Evolutionary conservation across 2,329 filamentous ascomycete species (phyloP).

Genomic region (Colletotrichum sp.): DNA sequence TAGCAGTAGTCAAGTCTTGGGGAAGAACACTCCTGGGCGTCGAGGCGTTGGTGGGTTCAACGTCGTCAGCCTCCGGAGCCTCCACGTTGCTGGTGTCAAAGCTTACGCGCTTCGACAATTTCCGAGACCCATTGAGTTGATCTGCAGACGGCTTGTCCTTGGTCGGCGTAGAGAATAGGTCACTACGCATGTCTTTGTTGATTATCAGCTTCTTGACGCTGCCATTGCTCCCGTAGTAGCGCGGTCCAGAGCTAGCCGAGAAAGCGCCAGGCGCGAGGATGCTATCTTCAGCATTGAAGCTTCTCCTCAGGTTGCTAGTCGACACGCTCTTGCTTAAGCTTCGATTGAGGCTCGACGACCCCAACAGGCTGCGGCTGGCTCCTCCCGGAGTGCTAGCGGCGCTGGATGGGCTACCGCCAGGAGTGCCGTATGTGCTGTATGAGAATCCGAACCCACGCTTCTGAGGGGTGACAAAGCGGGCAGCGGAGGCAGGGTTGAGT

Average conservation of each 20-base stretch:
- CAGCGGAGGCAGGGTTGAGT: conserved; percentile 80
- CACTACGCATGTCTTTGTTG: conserved; percentile 82
- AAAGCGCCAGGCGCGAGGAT: conserved; percentile 87
- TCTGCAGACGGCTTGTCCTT: conserved; percentile 53
- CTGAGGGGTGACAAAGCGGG: conserved; percentile 81
- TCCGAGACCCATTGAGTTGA: conserved; percentile 48
- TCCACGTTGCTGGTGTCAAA: conserved; percentile 75
- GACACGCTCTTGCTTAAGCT: conserved; percentile 87
- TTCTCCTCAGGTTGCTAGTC: conserved; percentile 82
- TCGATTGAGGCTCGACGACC: conserved; percentile 68
- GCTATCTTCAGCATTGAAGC: conserved; percentile 82
- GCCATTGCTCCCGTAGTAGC: conserved; percentile 69
- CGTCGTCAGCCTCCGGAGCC: conserved; percentile 5
- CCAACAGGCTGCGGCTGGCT: conserved; percentile 68
- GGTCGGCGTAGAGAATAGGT: conserved; percentile 67
- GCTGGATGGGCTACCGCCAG: conserved; percentile 71
- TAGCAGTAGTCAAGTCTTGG: neutral
- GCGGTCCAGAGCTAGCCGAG: conserved; percentile 67
- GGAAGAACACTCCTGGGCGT: neutral
- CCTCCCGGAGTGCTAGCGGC: conserved; percentile 72
- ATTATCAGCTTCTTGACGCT: conserved; percentile 92
- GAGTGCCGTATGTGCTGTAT: conserved; percentile 90
- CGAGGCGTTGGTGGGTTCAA: neutral
- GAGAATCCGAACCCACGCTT: conserved; percentile 90
- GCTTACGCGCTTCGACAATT: conserved; percentile 85